A percentile compares a stretch with the other conserved stretches of the same genome.
Evolutionary conservation across 2,329 filamentous ascomycete species (phyloP).

Genomic region (Mycosphaerella sp.): DNA sequence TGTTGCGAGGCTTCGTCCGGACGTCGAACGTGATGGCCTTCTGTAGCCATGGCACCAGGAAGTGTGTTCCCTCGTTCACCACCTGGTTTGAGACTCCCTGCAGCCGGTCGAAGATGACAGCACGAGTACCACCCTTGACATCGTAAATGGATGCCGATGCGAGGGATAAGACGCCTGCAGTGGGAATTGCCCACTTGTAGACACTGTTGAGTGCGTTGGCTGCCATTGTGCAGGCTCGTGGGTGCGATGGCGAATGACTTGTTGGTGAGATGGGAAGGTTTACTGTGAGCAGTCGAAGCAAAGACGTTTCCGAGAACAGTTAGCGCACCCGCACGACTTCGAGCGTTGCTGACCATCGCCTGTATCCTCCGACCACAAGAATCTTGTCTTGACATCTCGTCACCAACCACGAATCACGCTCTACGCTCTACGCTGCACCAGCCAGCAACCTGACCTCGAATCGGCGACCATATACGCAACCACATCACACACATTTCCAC

Average conservation of each 20-base stretch:
- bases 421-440: background rate
- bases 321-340: background rate
- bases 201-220: slow-evolving; percentile 52
- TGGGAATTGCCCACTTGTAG: slow-evolving; percentile 66
- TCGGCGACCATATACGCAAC: slow-evolving; percentile 1
- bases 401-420: background rate
- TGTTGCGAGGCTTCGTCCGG: slow-evolving; percentile 93
- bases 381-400: background rate
- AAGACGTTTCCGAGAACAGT: background rate
- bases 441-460: background rate
- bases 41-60: slow-evolving; percentile 93
- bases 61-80: slow-evolving; percentile 93
- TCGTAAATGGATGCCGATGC: slow-evolving; percentile 85
- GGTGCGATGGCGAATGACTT: slow-evolving; percentile 3
- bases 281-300: background rate
- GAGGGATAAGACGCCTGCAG: slow-evolving; percentile 60
- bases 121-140: slow-evolving; percentile 87
- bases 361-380: background rate
- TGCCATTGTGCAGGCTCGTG: slow-evolving; percentile 22
- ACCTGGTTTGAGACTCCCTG: slow-evolving; percentile 89
- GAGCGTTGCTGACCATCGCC: background rate
- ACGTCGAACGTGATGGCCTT: slow-evolving; percentile 94
- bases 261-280: background rate
- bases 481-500: slow-evolving; percentile 10
- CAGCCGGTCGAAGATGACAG: slow-evolving; percentile 95